Evolutionary conservation across 805 yeast species (phyloP), one percentile per base, ranked within the genome.

Genomic region (Brettanomyces nanus): DNA sequence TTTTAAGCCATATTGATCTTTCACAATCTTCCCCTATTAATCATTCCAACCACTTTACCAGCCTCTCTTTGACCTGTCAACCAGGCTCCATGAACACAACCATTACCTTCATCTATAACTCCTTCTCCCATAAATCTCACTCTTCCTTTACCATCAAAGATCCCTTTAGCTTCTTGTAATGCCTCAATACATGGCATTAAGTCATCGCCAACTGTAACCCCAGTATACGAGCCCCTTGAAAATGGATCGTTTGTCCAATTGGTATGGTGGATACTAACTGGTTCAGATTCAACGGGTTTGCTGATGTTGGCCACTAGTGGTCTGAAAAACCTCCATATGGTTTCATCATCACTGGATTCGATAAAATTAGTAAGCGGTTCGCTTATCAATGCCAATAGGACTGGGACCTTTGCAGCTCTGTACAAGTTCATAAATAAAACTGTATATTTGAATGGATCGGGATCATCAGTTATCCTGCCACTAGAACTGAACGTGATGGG

Each of bases 1-100:
- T 4, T 59, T 58, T 28, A 48, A 42, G 29, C 65, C 65, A 5
- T 60, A 60, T 36, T 59, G 39, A 40, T n/a, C 9, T 11, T 25
- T 40, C 40, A 56, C 18, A 56, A 38, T 28, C 54, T 57, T 1
- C 52, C 34, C 32, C 42, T 52, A 33, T 53, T 49, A 5, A 58
- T 41, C 22, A 41, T 21, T 19, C 38, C 39, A 3, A 49, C 26
- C 9, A 61, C 36, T 23, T 52, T 47, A 3, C 36, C 45, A 9
- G 75, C 76, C 40, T 71, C 79, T 43, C 77, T 59, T 23, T 46
- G 42, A 9, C 78, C 80, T 38, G 73, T 63, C 35, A 48, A 45
- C 61, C 73, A 74, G 0, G 80, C 80, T 3, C 78, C 80, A 49
- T 75, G 79, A 3, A 67, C 76, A 53, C 79, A 74, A 1, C 79